Evolutionary conservation across 352 stramenopile species (phyloP).

Genomic region (Phytophthora constricta): DNA sequence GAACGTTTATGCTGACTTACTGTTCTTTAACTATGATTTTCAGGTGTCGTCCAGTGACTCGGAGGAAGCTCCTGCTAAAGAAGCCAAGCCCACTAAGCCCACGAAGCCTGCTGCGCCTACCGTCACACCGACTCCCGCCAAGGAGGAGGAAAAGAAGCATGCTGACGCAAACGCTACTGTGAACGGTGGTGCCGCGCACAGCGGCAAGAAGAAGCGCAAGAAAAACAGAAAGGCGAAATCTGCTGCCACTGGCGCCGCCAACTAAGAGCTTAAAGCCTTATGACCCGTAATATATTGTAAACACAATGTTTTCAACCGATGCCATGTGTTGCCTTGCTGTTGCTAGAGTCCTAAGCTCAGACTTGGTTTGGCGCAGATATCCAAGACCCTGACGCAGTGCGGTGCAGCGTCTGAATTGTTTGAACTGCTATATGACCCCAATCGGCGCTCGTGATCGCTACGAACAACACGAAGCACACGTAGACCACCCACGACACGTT

Average conservation of each 20-base stretch:
- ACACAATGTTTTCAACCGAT: background rate
- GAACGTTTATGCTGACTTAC: constrained; percentile 13
- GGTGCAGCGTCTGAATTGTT: constrained; percentile 47
- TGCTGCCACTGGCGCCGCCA: too few species aligned
- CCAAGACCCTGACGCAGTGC: constrained; percentile 36
- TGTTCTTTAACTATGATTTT: constrained; percentile 1
- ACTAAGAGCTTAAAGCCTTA: constrained; percentile 17
- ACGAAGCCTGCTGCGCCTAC: background rate
- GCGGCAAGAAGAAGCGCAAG: constrained; percentile 69
- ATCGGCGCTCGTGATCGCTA: constrained; percentile 64
- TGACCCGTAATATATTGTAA: constrained; percentile 34
- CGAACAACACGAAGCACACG: constrained; percentile 77
- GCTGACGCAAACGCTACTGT: constrained; percentile 2
- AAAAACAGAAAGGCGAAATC: constrained; percentile 49
- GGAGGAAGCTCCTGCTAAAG: constrained; percentile 45
- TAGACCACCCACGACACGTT: constrained; percentile 85
- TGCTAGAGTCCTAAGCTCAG: too few species aligned
- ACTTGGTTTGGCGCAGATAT: constrained; percentile 7
- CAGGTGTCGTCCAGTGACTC: constrained; percentile 51
- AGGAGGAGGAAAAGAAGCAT: constrained; percentile 42
- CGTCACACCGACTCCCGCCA: constrained; percentile 15
- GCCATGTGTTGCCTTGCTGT: background rate
- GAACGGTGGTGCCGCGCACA: background rate
- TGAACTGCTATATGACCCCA: constrained; percentile 50
- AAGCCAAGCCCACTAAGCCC: constrained; percentile 41